Evolutionary conservation across 768 basidiomycete species (phyloP), one percentile per base, ranked within the genome.

Genomic region (Hygrocybe coccinea): DNA sequence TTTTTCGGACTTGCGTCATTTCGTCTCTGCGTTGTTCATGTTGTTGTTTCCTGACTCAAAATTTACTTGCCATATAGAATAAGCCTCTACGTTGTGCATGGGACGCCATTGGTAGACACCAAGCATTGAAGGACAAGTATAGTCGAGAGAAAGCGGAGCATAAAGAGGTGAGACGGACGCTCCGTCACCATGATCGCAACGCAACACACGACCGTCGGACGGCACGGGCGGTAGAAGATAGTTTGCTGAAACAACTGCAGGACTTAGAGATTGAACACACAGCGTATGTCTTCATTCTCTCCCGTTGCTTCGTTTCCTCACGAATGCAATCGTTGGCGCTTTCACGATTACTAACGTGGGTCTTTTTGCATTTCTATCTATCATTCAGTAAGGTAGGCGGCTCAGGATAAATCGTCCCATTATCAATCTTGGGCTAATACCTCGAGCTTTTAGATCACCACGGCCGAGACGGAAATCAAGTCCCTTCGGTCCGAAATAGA

Each of bases 61-160:
- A 19, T 14, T 41, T 50, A 7, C 39, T 45, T 11, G 17, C 9
- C n/a, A 3, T 17, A 19, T 34, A 54, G 52, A 41, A 43, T 14
- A 15, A 41, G 19, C 52, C 52, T 5, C 29, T 54, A 29, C 52
- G 52, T 12, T n/a, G 24, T 8, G 52, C 52, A 45, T 67, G 74
- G 29, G 60, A 63, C 12, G 70, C 76, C 15, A 64, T 79, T 29
- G 67, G 69, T 36, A 67, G 73, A 57, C 74, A 70, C 66, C 74
- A 73, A 56, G 58, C 65, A 25, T 65, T 79, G 34, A 69, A 70
- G 59, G 67, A 69, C 48, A 68, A 66, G 52, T 66, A 63, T 25
- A 64, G 63, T 10, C 69, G 70, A 51, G 69, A 73, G 24, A 50
- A 65, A 36, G 55, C 62, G 6, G 68, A 67, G 24, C 69, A 68